A percentile compares a stretch with the other conserved stretches of the same genome.
Conservation (phyloP, 148 eudicot genomes). For the Rhododendron ovatum region DNA sequence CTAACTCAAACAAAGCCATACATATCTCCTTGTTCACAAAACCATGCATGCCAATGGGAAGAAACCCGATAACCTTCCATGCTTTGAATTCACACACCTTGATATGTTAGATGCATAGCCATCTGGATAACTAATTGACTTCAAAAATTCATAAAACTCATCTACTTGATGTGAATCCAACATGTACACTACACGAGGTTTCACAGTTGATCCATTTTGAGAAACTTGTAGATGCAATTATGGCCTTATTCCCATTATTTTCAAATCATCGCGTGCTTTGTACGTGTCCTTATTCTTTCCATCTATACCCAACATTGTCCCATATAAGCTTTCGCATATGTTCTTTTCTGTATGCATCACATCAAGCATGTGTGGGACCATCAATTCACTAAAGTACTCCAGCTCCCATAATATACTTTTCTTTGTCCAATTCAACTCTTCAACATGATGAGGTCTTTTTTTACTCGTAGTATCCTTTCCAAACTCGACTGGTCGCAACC, state of each 20-base stretch:
- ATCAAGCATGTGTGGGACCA: neutral
- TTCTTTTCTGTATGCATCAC: slow-evolving; percentile 4
- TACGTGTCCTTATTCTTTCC: neutral
- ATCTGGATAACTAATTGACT: neutral
- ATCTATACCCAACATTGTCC: neutral
- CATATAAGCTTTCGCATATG: neutral
- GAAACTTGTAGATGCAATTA: neutral
- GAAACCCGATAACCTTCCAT: neutral
- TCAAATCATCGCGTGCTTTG: neutral
- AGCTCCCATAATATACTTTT: neutral
- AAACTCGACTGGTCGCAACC: neutral
- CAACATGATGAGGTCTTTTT: too few species aligned
- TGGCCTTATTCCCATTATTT: neutral
- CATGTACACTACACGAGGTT: neutral
- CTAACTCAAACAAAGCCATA: neutral
- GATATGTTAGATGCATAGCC: neutral
- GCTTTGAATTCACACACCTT: neutral
- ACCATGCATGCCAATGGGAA: neutral
- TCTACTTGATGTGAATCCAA: neutral
- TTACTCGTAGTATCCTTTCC: too few species aligned
- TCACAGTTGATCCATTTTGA: neutral
- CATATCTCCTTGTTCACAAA: neutral
- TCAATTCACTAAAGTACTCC: neutral
- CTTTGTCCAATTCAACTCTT: neutral
- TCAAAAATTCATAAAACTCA: neutral